Base-by-base conservation (phyloP, 768 basidiomycete genomes). In the Sporobolomyces roseus region DNA sequence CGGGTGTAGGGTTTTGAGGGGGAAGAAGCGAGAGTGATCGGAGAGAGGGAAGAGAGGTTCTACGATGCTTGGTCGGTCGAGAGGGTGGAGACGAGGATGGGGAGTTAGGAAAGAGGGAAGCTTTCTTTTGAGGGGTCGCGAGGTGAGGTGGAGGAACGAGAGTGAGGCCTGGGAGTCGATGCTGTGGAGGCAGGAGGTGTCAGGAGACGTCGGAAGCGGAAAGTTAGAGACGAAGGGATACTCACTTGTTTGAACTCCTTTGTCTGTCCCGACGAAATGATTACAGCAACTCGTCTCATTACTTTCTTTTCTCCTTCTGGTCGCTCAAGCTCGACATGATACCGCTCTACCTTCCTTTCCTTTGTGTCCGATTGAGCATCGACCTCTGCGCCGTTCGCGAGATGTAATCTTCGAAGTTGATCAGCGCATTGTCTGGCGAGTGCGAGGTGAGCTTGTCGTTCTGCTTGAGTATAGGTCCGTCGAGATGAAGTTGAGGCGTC, bases 361-460 rank as follows among this genome's bases (percentile, higher is more conserved):
- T 29, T 12, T 27, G 4, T 10, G 23, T 29, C 56, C 16, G 27
- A 27, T 25, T 41, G 23, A 41, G 10, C 38, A 9, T 41, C n/a
- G n/a, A n/a, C n/a, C 27, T 35, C 30, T 23, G 43, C 43, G 19
- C 49, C 53, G 17, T 41, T 32, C 17, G 66, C 52, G 13, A 68
- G 61, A 25, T 68, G 61, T 1, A 58, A 4, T 3, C 33, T 35
- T 19, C 48, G 33, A 5, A 61, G 51, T 41, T 52, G 53, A 9
- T 62, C 61, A 14, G 66, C 66, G 16, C 48, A 27, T 8, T 27
- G 33, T 25, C 66, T 51, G 1, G 66, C 66, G 48, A 62, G 53
- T 0, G 29, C 23, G n/a, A 68, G 23, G 54, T 62, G 66, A 27
- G 56, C 56, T 29, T 30, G 56, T 10, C 41, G 38, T 45, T 58